Conservation (phyloP, 1,284 basidiomycete genomes). For the Macrocystidia cucumis region DNA sequence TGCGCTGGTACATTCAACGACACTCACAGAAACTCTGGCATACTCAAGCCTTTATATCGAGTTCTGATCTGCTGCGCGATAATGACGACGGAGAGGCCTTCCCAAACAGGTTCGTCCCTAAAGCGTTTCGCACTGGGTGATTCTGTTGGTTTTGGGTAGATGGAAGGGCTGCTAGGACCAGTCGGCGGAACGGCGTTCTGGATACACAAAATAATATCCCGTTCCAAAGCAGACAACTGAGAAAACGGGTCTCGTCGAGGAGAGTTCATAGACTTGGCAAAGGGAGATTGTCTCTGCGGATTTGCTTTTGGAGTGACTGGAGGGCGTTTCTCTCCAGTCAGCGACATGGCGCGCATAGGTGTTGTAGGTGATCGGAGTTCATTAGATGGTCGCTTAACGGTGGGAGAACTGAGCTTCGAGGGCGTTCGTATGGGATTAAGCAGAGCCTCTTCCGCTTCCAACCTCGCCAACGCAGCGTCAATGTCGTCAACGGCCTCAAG, state of each 20-base stretch:
- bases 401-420: no score
- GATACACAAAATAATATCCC: slow-evolving; percentile 13
- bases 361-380: no score
- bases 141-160: slow-evolving; percentile 8
- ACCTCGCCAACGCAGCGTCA: no score
- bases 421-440: no score
- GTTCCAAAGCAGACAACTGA: slow-evolving; percentile 9
- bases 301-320: slow-evolving; percentile 2
- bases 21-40: no score
- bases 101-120: slow-evolving; percentile 4
- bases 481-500: no score
- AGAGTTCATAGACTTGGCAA: background rate
- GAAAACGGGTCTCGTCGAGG: slow-evolving; percentile 11
- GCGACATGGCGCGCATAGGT: no score
- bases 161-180: background rate
- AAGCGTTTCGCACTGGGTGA: slow-evolving; percentile 4
- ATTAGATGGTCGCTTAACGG: no score
- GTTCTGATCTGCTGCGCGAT: no score
- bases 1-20: background rate
- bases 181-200: slow-evolving; percentile 2
- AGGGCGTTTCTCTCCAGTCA: background rate
- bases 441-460: no score
- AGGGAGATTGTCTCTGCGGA: background rate
- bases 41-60: no score
- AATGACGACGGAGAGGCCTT: no score